A percentile compares a stretch with the other conserved stretches of the same genome.
Evolutionary conservation across 257 asterid genomes (phyloP).

Genomic region (Przewalskia tangutica): DNA sequence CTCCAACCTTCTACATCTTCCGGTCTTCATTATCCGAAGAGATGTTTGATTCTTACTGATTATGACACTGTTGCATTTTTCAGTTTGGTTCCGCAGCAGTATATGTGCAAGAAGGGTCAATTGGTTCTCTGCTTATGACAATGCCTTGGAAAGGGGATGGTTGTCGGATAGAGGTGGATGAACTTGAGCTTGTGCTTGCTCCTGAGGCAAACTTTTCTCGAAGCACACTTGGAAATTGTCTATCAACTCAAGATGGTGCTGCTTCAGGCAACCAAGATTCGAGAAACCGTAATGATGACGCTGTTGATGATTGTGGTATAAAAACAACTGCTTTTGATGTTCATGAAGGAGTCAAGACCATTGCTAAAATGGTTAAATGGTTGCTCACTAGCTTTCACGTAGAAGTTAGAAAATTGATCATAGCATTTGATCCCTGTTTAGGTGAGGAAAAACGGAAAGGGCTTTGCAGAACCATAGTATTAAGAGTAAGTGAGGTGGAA

Average conservation of each 20-base stretch:
- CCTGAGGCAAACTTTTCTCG: constrained; percentile 31
- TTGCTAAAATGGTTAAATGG: constrained; percentile 96
- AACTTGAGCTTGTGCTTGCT: constrained; percentile 79
- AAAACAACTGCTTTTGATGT: constrained; percentile 51
- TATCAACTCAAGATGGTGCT: constrained; percentile 19
- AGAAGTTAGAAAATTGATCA: constrained; percentile 57
- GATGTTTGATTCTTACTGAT: background rate
- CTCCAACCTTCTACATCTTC: background rate
- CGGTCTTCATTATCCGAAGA: background rate
- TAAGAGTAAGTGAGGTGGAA: constrained; percentile 72
- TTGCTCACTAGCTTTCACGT: constrained; percentile 79
- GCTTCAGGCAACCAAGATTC: constrained; percentile 17
- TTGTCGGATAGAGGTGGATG: constrained; percentile 73
- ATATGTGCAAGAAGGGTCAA: constrained; percentile 79
- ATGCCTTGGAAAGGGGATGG: constrained; percentile 98
- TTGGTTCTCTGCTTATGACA: constrained; percentile 66
- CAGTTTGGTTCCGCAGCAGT: constrained; percentile 63
- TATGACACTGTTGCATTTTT: constrained; percentile 13
- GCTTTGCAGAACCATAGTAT: constrained; percentile 57
- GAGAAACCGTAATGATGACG: constrained; percentile 36
- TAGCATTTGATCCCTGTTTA: constrained; percentile 75
- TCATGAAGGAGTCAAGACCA: constrained; percentile 96
- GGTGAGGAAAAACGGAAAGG: constrained; percentile 35
- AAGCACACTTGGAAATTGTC: constrained; percentile 32
- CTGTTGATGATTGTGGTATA: constrained; percentile 11